phyloP scores from a whole-genome alignment of 345 rosid genomes.

The Hibiscus trionum region DNA sequence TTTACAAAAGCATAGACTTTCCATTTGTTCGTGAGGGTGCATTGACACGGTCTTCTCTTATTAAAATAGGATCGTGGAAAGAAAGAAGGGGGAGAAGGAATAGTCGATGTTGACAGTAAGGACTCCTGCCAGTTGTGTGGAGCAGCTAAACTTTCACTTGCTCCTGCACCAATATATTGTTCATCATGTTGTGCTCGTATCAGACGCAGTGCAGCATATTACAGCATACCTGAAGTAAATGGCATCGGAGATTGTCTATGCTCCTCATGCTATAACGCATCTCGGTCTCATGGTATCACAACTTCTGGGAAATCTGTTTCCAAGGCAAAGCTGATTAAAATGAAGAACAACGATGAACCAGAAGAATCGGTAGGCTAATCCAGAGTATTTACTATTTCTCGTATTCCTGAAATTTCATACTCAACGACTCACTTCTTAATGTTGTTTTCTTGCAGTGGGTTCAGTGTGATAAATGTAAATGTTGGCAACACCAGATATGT shows the following conservation, averaged over 20 bases:
- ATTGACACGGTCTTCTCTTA: conserved; percentile 8
- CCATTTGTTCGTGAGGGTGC: not conserved
- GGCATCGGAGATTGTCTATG: conserved; percentile 28
- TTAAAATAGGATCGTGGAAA: conserved; percentile 17
- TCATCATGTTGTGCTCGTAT: conserved; percentile 30
- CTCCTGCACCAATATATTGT: conserved; percentile 43
- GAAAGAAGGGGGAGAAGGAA: conserved; percentile 14
- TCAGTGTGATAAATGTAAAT: conserved; percentile 40
- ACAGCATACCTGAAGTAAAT: conserved; percentile 25
- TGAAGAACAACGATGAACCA: conserved; percentile 27
- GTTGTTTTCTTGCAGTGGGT: conserved; percentile 42
- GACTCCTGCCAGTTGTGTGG: conserved; percentile 46
- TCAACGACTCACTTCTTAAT: not conserved
- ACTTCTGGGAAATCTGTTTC: conserved; percentile 25
- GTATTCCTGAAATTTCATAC: not conserved
- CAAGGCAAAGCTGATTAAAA: conserved; percentile 28
- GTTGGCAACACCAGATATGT: conserved; percentile 61
- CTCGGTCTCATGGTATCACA: conserved; percentile 15
- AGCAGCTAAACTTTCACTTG: conserved; percentile 22
- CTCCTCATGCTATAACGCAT: conserved; percentile 23
- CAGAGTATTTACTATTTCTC: not conserved
- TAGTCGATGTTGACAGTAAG: conserved; percentile 6
- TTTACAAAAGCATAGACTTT: not conserved
- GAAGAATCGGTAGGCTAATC: conserved; percentile 35
- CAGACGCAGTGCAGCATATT: conserved; percentile 24